phyloP scores from a whole-genome alignment of 176 grass and related monocot genomes.

The Musa schizocarpa region DNA sequence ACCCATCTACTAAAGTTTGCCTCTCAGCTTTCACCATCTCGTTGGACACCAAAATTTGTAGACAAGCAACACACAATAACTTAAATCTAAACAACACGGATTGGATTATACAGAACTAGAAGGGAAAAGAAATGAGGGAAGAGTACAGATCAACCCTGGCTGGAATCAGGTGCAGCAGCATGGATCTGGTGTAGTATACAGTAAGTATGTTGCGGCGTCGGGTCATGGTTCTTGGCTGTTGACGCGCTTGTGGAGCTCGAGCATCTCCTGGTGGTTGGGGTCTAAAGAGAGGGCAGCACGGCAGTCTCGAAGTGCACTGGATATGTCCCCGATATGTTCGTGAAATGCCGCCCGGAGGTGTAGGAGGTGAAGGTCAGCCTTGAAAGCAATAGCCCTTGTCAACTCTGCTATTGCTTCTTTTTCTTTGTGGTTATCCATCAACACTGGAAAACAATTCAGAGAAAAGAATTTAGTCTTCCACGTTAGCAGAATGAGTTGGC shows the following conservation, averaged over 20 bases:
- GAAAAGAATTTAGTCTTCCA: background rate
- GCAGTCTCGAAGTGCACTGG: conserved; percentile 75
- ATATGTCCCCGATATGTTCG: conserved; percentile 66
- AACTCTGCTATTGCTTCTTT: conserved; percentile 90
- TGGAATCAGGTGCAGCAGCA: background rate
- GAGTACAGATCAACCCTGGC: conserved; percentile 1
- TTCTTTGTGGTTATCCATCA: conserved; percentile 99
- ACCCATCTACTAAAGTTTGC: conserved; percentile 1
- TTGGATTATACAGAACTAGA: conserved; percentile 8
- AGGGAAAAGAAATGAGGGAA: background rate
- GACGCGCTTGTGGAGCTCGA: conserved; percentile 91
- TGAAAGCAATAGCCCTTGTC: conserved; percentile 78
- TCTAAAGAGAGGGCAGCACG: conserved; percentile 82
- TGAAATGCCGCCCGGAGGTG: conserved; percentile 93
- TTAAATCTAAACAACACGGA: background rate
- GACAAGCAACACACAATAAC: background rate
- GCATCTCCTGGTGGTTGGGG: conserved; percentile 99
- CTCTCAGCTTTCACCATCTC: background rate
- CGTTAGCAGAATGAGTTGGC: background rate
- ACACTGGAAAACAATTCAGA: conserved; percentile 37
- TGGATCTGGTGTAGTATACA: conserved; percentile 13
- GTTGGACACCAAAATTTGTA: conserved; percentile 8
- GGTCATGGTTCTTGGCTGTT: conserved; percentile 89
- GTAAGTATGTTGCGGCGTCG: background rate
- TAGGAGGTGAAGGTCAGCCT: conserved; percentile 88